Base-by-base conservation (phyloP, 352 stramenopile species). In the Globisporangium paddicum region DNA sequence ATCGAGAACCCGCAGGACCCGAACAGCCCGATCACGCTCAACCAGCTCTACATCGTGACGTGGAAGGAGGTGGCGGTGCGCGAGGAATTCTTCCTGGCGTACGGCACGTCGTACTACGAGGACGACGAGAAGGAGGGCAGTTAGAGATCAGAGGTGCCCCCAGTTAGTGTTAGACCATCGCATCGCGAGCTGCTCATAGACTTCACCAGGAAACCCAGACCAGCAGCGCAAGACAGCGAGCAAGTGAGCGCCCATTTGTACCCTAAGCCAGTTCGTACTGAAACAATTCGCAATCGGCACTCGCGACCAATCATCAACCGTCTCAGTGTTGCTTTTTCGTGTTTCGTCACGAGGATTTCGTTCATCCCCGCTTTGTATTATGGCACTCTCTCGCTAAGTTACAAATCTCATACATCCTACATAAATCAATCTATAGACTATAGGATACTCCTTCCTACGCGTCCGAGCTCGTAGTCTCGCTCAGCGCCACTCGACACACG, bases 51-150 rank as follows among this genome's bases (percentile, higher is more conserved):
- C 62, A 90, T 95, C 50, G 83, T 95, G 44, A 95, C 86, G 52
- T 95, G 86, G 86, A 95, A 95, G 52, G 82, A 93, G 49, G 86
- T 95, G 45, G 66, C 68, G 23, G 81, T 92, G 32, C 81, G 79
- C 30, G 83, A 93, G 53, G 86, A 95, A 67, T 95, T 95, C 66
- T 95, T 95, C 71, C 61, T 95, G 23, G 86, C 86, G 55, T 95
- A 95, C 64, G 86, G 86, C 62, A 95, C 86, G 49, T 92, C 82
- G 13, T 95, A 95, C 71, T 95, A 95, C 56, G 86, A 95, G 57
- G 85, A 95, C 58, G 82, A 90, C 57, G 77, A 85, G 34, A 89
- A 88, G 59, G 78, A 83, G 21, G 70, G 67, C 62, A 68, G 59
- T 54, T 53, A 53, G 55, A 51, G 47, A 65, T 52, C 21, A 76